Conservation (phyloP, 2,329 filamentous ascomycete genomes). For the Trichophyton mentagrophytes region DNA sequence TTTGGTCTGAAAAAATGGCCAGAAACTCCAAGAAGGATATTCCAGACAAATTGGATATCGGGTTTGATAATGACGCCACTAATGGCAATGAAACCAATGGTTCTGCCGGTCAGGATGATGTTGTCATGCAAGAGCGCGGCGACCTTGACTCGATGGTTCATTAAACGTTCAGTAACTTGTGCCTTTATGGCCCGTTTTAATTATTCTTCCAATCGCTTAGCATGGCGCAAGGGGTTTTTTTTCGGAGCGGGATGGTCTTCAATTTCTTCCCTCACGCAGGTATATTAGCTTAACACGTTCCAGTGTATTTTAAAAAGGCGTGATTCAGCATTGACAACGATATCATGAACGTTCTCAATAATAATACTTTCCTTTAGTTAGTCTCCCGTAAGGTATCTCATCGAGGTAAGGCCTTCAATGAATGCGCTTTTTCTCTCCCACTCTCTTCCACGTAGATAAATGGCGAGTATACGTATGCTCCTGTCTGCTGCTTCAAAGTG, state of each 20-base stretch:
- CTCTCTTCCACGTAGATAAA: too few species aligned
- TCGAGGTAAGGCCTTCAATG: too few species aligned
- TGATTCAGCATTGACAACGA: not conserved
- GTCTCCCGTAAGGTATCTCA: too few species aligned
- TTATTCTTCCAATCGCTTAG: conserved; percentile 12
- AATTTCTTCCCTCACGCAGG: not conserved
- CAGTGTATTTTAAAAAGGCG: not conserved
- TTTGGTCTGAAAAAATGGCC: conserved; percentile 63
- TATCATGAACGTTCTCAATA: not conserved
- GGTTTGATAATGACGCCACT: conserved; percentile 26
- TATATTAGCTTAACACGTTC: not conserved
- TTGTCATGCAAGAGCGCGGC: conserved; percentile 31
- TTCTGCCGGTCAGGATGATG: conserved; percentile 23
- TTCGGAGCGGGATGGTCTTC: not conserved
- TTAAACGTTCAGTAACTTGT: not conserved
- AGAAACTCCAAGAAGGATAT: conserved; percentile 35
- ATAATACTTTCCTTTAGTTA: too few species aligned
- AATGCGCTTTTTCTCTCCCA: not conserved
- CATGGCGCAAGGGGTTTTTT: conserved; percentile 15
- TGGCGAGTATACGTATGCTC: too few species aligned
- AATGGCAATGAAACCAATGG: conserved; percentile 16
- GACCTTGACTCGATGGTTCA: conserved; percentile 30
- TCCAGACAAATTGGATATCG: conserved; percentile 34
- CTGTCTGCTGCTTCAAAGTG: too few species aligned
- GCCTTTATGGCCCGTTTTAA: not conserved